Percentiles rank a stretch among this genome's conserved stretches.
These are phyloP conservation scores for Novymonas esmeraldas DNA, from an alignment of 208 protist species.

Conservation along the genomic window DNA sequence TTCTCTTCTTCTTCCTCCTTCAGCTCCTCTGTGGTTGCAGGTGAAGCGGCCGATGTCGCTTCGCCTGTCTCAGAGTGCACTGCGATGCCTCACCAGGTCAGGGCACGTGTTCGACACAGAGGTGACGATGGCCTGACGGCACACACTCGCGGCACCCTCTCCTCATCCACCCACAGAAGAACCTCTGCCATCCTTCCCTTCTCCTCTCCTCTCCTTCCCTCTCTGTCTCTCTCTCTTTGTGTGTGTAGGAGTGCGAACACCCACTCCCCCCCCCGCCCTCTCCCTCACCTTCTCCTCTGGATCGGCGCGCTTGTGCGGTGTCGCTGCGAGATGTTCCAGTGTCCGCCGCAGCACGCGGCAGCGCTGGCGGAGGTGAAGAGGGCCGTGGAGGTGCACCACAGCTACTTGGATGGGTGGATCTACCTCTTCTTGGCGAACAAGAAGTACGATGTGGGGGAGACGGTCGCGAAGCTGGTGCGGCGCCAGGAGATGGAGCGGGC, in stretches of 20 bases:
- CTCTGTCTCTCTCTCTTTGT: neutral
- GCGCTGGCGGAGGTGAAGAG: slow-evolving; percentile 69
- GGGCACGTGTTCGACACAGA: no score
- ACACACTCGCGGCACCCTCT: no score
- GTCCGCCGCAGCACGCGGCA: slow-evolving; percentile 40
- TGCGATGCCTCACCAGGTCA: no score
- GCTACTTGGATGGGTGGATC: slow-evolving; percentile 72
- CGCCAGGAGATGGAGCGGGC: slow-evolving; percentile 63
- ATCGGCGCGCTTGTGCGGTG: neutral
- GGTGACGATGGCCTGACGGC: no score
- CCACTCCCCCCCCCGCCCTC: neutral
- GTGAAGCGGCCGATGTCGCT: no score
- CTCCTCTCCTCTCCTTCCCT: slow-evolving; percentile 1
- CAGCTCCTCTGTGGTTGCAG: no score
- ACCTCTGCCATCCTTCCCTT: slow-evolving; percentile 9
- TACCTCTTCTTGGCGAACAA: slow-evolving; percentile 84
- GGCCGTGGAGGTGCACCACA: slow-evolving; percentile 46
- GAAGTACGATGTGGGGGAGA: slow-evolving; percentile 72
- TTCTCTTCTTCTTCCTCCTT: no score
- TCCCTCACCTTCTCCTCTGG: neutral
- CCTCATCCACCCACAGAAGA: neutral
- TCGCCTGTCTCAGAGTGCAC: no score
- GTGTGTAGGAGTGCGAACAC: no score
- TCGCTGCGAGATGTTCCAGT: slow-evolving; percentile 31
- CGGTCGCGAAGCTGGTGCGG: slow-evolving; percentile 67